A percentile compares a stretch with the other conserved stretches of the same genome.
phyloP scores from a whole-genome alignment of 108 stramenopile species.

The Hondaea fermentalgiana region DNA sequence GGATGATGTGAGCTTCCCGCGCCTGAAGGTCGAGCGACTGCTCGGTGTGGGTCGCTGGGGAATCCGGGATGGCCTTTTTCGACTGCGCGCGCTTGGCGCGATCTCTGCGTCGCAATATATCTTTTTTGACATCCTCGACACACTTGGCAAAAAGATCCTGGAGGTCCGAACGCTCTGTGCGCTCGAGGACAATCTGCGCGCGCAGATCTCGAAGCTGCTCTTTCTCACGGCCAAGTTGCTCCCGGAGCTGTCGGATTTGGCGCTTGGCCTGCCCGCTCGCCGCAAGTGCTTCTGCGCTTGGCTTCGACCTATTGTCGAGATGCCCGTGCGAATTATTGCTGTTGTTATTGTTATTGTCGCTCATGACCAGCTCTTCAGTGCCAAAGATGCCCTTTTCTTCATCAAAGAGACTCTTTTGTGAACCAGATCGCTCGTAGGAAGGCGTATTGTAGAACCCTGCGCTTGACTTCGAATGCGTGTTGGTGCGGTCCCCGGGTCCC shows the following conservation, averaged over 20 bases:
- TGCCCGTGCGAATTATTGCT: not conserved
- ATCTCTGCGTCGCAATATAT: conserved; percentile 1
- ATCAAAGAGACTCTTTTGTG: not conserved
- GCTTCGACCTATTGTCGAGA: too few relatives aligned
- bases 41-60: not conserved
- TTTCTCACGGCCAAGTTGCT: not conserved
- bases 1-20: not conserved
- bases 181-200: not conserved
- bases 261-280: not conserved
- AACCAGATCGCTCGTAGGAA: not conserved
- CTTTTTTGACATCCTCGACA: conserved; percentile 26
- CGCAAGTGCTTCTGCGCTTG: not conserved
- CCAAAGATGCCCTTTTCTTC: not conserved
- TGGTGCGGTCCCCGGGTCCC: not conserved
- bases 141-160: conserved; percentile 38
- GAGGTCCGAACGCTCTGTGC: conserved; percentile 33
- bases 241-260: conserved; percentile 17
- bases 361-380: not conserved
- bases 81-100: not conserved
- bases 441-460: not conserved
- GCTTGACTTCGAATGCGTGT: not conserved
- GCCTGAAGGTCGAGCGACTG: not conserved
- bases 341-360: not conserved
- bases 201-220: conserved; percentile 22
- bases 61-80: not conserved